These are phyloP conservation scores for Monilinia aucupariae DNA, from an alignment of 2,329 filamentous ascomycete species.

Conservation along the genomic window DNA sequence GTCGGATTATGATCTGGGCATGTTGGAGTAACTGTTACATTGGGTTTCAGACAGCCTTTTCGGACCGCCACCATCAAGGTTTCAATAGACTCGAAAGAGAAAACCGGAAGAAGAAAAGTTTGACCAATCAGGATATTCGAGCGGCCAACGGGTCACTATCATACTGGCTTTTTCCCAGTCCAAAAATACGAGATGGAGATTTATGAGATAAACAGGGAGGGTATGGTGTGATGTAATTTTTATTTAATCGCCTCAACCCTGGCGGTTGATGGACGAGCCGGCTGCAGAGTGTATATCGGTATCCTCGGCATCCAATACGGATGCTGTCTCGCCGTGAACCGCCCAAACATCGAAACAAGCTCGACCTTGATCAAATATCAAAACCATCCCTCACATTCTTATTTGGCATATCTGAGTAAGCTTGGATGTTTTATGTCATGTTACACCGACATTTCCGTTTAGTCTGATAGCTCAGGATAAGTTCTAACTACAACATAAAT, in stretches of 20 bases:
- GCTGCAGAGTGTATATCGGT: conserved; percentile 1
- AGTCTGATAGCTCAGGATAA: conserved; percentile 4
- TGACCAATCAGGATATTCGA: conserved; percentile 7
- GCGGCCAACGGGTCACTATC: not conserved
- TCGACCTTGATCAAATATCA: conserved; percentile 7
- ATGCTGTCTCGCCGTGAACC: conserved; percentile 9
- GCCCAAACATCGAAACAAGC: conserved; percentile 3
- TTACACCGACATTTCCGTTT: conserved; percentile 17
- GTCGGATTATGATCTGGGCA: conserved; percentile 8
- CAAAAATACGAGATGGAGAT: not conserved
- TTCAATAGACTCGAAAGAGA: not conserved
- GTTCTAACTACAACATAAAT: not conserved
- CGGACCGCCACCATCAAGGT: conserved; percentile 7
- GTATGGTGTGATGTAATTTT: conserved; percentile 8
- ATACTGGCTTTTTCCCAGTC: not conserved
- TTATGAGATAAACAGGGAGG: not conserved
- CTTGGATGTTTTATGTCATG: conserved; percentile 10
- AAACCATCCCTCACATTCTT: not conserved
- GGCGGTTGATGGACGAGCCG: not conserved
- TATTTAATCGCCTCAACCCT: conserved; percentile 7
- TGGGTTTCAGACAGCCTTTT: conserved; percentile 10
- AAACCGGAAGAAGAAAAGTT: not conserved
- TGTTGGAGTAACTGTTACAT: conserved; percentile 11
- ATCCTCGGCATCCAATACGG: conserved; percentile 3
- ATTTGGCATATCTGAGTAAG: conserved; percentile 11